Base-by-base conservation (phyloP, 371 early-diverging fungal genomes). In the Capillidium heterosporum region DNA sequence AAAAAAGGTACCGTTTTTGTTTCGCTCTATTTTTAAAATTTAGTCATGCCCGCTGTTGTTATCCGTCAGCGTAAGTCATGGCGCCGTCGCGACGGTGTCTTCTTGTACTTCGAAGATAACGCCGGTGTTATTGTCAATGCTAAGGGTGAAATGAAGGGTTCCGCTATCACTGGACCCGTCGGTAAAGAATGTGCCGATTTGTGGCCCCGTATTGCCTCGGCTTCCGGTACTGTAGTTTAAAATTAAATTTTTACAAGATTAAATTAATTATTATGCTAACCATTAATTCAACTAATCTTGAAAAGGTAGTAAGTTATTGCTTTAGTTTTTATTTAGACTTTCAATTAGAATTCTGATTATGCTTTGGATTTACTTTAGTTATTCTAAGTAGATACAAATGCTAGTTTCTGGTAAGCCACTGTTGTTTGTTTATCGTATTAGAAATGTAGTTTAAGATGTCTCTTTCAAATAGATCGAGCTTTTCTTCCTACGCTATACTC, bases 141-240 rank as follows among this genome's bases (percentile, higher is more conserved):
- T 69, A 99, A 99, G 89, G 99, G 99, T 76, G 99, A 99, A 77
- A 92, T 99, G 92, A 99, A 97, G 85, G 99, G 99, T 65, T 92
- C 98, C 51, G 98, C 98, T 63, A 98, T 99, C 74, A 92, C 98
- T 66, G 99, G 99, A 56, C 98, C 99, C 68, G 97, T 99, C 64
- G 98, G 95, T 66, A 98, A 98, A 86, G 99, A 99, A 80, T 98
- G 98, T 76, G 97, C 98, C 61, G 99, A 99, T 71, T 81, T 98
- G 71, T 99, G 99, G 99, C 99, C 99, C 66, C 96, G 98, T 89
- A 98, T 99, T 76, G 98, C 99, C 61, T 95, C 97, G 61, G 81
- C 87, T 67, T 78, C 91, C 60, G 92, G 91, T 72, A 90, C 93
- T 67, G 91, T 89, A 65, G 88, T 79, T 32, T 59, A 59, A 59